Evolutionary conservation across 2,329 filamentous ascomycete genomes (phyloP), one percentile per base, ranked within the genome.

Genomic region (Myriosclerotinia scirpicola): DNA sequence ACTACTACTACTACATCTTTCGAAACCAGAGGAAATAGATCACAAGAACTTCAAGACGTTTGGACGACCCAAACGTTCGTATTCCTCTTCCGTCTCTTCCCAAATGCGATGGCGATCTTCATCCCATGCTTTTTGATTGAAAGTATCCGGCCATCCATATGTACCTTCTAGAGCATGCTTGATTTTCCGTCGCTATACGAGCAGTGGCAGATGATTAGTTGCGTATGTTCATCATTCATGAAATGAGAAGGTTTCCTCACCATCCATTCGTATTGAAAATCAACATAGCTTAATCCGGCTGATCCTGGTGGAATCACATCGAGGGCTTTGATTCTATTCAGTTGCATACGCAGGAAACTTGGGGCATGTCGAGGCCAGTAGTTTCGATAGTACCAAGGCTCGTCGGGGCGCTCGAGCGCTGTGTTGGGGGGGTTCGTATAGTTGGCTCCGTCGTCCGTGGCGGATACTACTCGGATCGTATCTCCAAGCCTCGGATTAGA

Each of bases 281-380:
- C 54, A 26, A 42, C 22, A 30, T 26, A 56, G n/a, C 54, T 8
- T 26, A 50, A 42, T 42, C n/a, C 36, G 26, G 3, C 26, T 2
- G 1, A 2, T 11, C n/a, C 36, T n/a, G 54, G 54, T 40, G 54
- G 54, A 42, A 56, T 56, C 7, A 1, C 36, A 26, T 56, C 54
- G 42, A 56, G 5, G 42, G 36, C 36, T 36, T 56, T 56, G 54
- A 56, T 56, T 42, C n/a, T 56, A 40, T 56, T 56, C n/a, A 40
- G 2, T 36, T 42, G 54, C 5, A 56, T 40, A 42, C 54, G 36
- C 42, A 56, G 54, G 36, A 40, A 56, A 40, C n/a, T 56, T 42
- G 54, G 54, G 42, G 54, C 54, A 56, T 56, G 54, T n/a, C 54
- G 26, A 26, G 54, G 36, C 54, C 54, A 56, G 26, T 56, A 56